A percentile compares a stretch with the other conserved stretches of the same genome.
Evolutionary conservation across 352 stramenopile genomes (phyloP).

Genomic region (Globisporangium nodosum): DNA sequence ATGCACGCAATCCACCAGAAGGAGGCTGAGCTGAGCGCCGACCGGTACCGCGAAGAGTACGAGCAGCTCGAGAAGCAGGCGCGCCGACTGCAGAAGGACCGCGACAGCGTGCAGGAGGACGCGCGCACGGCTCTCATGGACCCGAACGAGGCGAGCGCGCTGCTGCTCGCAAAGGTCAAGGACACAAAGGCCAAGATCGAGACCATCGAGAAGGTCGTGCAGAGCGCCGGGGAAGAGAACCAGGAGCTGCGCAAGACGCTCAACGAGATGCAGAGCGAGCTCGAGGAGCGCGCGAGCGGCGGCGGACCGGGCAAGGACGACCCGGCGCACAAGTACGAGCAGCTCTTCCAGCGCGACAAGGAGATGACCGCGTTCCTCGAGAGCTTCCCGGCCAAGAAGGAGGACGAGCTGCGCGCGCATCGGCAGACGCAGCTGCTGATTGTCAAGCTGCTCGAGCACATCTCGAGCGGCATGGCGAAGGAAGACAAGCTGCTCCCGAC

Average conservation of each 20-base stretch:
- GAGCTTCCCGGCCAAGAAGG: slow-evolving; percentile 68
- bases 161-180: slow-evolving; percentile 85
- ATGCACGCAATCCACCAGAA: slow-evolving; percentile 75
- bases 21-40: slow-evolving; percentile 57
- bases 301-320: slow-evolving; percentile 57
- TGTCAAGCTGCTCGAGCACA: slow-evolving; percentile 89
- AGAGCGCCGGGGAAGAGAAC: slow-evolving; percentile 45
- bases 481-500: slow-evolving; percentile 73
- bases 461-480: slow-evolving; percentile 58
- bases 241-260: slow-evolving; percentile 49
- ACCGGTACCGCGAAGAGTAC: slow-evolving; percentile 75
- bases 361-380: slow-evolving; percentile 91
- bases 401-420: slow-evolving; percentile 50
- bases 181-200: slow-evolving; percentile 83
- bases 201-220: slow-evolving; percentile 54
- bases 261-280: slow-evolving; percentile 47
- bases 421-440: slow-evolving; percentile 70
- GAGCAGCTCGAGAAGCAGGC: slow-evolving; percentile 66
- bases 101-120: slow-evolving; percentile 73
- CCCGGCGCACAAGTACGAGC: slow-evolving; percentile 78
- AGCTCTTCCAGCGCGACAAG: slow-evolving; percentile 85
- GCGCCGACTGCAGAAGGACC: slow-evolving; percentile 67
- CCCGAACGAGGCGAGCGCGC: slow-evolving; percentile 75
- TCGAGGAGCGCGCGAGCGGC: slow-evolving; percentile 60
- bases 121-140: slow-evolving; percentile 86